Percentiles rank a stretch among this genome's conserved stretches.
Conservation (phyloP, 371 early-diverging fungal genomes). For the Quaeritorhiza haematococci region DNA sequence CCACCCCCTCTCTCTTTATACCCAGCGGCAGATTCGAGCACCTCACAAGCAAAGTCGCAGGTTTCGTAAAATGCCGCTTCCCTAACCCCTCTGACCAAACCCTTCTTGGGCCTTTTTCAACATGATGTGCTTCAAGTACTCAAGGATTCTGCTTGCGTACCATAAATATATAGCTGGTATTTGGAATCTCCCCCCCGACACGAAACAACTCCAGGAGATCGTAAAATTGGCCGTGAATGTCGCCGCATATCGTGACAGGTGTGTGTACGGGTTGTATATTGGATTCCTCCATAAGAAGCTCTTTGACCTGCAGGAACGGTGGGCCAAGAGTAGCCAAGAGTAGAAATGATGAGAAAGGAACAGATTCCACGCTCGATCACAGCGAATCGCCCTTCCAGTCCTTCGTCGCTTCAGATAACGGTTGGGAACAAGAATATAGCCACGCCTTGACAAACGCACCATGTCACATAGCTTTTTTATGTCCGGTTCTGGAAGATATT, state of each 20-base stretch:
- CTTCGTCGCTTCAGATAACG: too few species aligned
- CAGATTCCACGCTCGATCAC: too few species aligned
- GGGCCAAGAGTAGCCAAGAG: too few species aligned
- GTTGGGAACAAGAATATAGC: conserved; percentile 2
- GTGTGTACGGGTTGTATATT: conserved; percentile 92
- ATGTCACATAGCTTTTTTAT: conserved; percentile 95
- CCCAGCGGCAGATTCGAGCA: background rate
- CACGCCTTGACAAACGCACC: too few species aligned
- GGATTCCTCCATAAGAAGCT: conserved; percentile 87
- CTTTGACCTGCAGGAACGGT: conserved; percentile 86
- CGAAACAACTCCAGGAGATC: conserved; percentile 97
- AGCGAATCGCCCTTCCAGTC: too few species aligned
- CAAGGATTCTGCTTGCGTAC: too few species aligned
- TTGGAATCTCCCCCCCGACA: conserved; percentile 95
- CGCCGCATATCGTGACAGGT: conserved; percentile 96
- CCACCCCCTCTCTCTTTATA: background rate
- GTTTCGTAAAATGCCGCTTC: background rate
- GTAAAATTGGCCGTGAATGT: conserved; percentile 98
- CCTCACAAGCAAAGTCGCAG: background rate
- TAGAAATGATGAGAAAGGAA: too few species aligned
- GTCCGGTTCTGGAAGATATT: conserved; percentile 84
- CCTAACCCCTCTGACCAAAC: too few species aligned
- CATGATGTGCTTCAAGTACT: background rate
- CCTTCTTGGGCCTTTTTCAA: too few species aligned
- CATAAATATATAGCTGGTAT: conserved; percentile 98